Percentiles rank a stretch among this genome's conserved stretches.
Evolutionary conservation across 2,329 filamentous ascomycete species (phyloP).

Genomic region (Aspergillus novofumigatus): DNA sequence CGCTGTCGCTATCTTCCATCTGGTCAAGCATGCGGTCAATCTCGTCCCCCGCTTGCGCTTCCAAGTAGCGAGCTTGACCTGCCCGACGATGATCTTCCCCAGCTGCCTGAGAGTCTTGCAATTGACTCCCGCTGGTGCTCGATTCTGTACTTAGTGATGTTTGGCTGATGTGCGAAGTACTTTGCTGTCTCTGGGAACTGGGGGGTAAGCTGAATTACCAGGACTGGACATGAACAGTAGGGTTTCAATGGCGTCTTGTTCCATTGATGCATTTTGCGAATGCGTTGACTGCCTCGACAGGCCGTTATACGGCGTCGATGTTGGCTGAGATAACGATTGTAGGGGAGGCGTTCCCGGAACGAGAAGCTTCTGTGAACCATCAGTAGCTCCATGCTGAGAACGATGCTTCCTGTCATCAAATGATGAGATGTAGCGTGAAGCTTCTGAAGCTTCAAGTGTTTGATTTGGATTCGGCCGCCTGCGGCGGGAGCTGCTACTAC

Average conservation of each 20-base stretch:
- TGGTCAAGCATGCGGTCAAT: constrained; percentile 40
- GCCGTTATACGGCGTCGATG: constrained; percentile 19
- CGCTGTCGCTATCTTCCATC: constrained; percentile 37
- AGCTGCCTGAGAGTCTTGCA: constrained; percentile 17
- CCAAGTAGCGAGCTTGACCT: constrained; percentile 18
- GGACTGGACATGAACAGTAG: constrained; percentile 50
- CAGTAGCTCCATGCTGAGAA: constrained; percentile 29
- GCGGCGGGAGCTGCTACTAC: constrained; percentile 24
- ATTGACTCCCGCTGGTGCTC: constrained; percentile 9
- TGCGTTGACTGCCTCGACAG: constrained; percentile 30
- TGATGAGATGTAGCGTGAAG: constrained; percentile 17
- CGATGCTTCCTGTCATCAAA: constrained; percentile 28
- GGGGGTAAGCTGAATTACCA: constrained; percentile 43
- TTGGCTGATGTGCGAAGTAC: constrained; percentile 21
- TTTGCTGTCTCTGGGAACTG: constrained; percentile 26
- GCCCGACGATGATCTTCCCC: constrained; percentile 2
- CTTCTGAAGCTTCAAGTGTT: constrained; percentile 11
- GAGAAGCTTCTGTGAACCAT: constrained; percentile 15
- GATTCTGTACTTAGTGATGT: constrained; percentile 17
- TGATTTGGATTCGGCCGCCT: constrained; percentile 38
- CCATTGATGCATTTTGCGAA: constrained; percentile 44
- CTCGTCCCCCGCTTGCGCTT: constrained; percentile 35
- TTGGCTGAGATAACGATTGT: constrained; percentile 17
- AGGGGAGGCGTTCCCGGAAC: constrained; percentile 32
- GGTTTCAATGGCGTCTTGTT: constrained; percentile 50